These are phyloP conservation scores for Fusarium subtropicale DNA, from an alignment of 2,329 filamentous ascomycete genomes.

Conservation along the genomic window DNA sequence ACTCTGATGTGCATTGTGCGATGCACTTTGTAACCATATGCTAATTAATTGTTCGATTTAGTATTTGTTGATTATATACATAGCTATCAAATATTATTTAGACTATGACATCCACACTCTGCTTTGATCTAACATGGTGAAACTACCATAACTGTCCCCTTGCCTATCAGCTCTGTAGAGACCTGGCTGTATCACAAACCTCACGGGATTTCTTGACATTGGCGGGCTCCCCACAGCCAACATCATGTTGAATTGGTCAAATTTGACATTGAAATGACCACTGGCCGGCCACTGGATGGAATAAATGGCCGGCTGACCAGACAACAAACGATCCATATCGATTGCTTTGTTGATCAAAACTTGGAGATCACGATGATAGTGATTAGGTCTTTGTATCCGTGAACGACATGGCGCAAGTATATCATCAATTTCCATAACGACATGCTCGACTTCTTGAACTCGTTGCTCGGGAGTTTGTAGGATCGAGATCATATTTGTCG, in stretches of 20 bases:
- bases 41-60: no score
- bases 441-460: not conserved
- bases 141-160: not conserved
- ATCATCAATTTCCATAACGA: not conserved
- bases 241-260: not conserved
- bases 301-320: not conserved
- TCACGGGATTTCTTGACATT: not conserved
- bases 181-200: not conserved
- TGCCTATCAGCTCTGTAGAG: not conserved
- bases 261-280: not conserved
- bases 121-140: not conserved
- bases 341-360: not conserved
- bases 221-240: not conserved
- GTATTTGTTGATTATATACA: not conserved
- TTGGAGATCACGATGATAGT: not conserved
- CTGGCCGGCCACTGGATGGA: not conserved
- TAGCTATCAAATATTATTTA: not conserved
- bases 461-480: not conserved
- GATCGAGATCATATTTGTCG: not conserved
- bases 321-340: not conserved
- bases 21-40: not conserved
- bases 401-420: not conserved
- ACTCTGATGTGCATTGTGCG: slow-evolving; percentile 13
- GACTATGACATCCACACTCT: not conserved
- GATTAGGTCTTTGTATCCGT: not conserved